These are phyloP conservation scores for Yamadazyma songkhlaensis DNA, from an alignment of 1,139 yeast species.

Conservation along the genomic window DNA sequence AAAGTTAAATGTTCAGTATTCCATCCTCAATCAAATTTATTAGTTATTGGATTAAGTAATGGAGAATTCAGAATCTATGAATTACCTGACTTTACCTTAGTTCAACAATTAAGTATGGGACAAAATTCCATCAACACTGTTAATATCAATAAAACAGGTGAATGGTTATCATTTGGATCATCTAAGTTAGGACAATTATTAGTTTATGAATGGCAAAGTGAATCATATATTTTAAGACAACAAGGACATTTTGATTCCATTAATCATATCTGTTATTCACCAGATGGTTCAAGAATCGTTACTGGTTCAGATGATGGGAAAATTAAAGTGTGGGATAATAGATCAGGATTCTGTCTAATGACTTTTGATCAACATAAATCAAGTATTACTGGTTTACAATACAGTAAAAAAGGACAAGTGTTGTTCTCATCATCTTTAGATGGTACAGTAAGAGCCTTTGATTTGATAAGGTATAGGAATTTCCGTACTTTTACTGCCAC, in stretches of 20 bases:
- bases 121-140: slow-evolving; percentile 87
- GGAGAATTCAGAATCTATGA: slow-evolving; percentile 96
- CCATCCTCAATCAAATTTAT: slow-evolving; percentile 65
- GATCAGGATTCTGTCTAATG: slow-evolving; percentile 87
- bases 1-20: slow-evolving; percentile 80
- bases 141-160: slow-evolving; percentile 77
- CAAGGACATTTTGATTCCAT: slow-evolving; percentile 96
- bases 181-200: slow-evolving; percentile 85
- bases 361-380: slow-evolving; percentile 91
- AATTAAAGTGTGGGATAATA: slow-evolving; percentile 93
- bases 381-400: slow-evolving; percentile 83
- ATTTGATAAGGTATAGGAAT: slow-evolving; percentile 85
- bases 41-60: slow-evolving; percentile 86
- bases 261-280: slow-evolving; percentile 82
- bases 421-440: slow-evolving; percentile 88
- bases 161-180: slow-evolving; percentile 97
- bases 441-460: slow-evolving; percentile 98
- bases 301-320: slow-evolving; percentile 98
- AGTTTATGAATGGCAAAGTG: slow-evolving; percentile 99
- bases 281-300: slow-evolving; percentile 89
- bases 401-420: slow-evolving; percentile 86
- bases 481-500: slow-evolving; percentile 94
- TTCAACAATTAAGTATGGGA: slow-evolving; percentile 91
- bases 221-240: slow-evolving; percentile 89
- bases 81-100: slow-evolving; percentile 62